Conservation (phyloP, 352 stramenopile genomes). For the Nothophytophthora sp. region DNA sequence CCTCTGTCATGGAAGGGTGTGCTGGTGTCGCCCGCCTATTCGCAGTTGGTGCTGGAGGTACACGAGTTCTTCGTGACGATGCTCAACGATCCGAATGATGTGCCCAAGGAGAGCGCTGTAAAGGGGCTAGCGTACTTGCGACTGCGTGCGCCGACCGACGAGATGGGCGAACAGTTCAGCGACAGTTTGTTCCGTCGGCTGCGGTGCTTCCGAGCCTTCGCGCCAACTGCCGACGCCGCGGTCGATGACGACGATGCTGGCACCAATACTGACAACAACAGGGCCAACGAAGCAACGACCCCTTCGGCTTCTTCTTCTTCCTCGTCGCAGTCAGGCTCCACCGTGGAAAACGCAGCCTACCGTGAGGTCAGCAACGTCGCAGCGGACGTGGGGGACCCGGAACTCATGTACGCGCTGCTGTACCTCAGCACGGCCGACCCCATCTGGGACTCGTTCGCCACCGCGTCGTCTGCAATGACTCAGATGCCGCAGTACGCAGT, state of each 20-base stretch:
- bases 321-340: constrained; percentile 14
- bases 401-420: constrained; percentile 82
- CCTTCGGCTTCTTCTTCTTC: constrained; percentile 11
- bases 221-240: constrained; percentile 20
- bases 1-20: constrained; percentile 37
- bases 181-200: constrained; percentile 78
- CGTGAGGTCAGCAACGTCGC: constrained; percentile 85
- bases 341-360: constrained; percentile 79
- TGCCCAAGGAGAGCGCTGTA: constrained; percentile 74
- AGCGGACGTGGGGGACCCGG: constrained; percentile 73
- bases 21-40: constrained; percentile 25
- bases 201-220: constrained; percentile 78
- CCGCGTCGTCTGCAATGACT: constrained; percentile 1
- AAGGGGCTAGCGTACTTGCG: constrained; percentile 79
- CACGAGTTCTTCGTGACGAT: constrained; percentile 85
- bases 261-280: constrained; percentile 7
- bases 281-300: background rate
- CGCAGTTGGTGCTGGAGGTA: constrained; percentile 33
- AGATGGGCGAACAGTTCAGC: constrained; percentile 66
- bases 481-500: background rate
- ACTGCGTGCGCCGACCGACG: constrained; percentile 48
- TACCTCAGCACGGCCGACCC: constrained; percentile 78
- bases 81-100: constrained; percentile 68
- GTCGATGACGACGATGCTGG: constrained; percentile 26
- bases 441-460: constrained; percentile 51